Base-by-base conservation (phyloP, 2,329 filamentous ascomycete genomes). In the Pseudopithomyces maydicus region DNA sequence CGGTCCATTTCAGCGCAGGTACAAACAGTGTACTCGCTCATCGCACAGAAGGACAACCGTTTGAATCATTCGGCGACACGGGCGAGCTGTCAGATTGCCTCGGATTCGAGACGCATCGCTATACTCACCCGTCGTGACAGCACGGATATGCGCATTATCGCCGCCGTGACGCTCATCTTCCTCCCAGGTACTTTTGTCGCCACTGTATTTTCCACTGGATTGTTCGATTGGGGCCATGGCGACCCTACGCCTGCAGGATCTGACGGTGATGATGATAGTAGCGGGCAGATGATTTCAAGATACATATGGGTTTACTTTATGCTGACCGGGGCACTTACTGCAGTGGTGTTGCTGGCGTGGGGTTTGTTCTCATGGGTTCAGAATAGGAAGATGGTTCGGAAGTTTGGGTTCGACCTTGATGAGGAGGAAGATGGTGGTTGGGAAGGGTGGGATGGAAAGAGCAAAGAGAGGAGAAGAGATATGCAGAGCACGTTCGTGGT, bases 111-210 rank as follows among this genome's bases (percentile, higher is more conserved):
- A 5, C 56, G 61, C 17, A 62, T 65, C 17, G 61, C 61, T 14
- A 57, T 64, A 23, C 39, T 66, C 6, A 69, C 66, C 2, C 59
- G 66, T 17, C 49, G 56, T 2, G 63, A 66, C 35, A 66, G 63
- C 36, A 59, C 63, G 6, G 62, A 64, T 36, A 66, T 66, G 63
- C 59, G 63, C 8, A 61, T 63, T 35, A 66, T 66, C 20, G 63
- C 63, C 17, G 61, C 57, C 29, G 62, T 66, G 5, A 66, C 63
- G 0, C 50, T 66, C 6, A 52, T 64, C 20, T 66, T 66, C 36
- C 47, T 66, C 2, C 63, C 63, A 11, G 61, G 56, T 14, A 66
- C 63, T 4, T 64, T 64, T 36, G 50, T 60, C n/a, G 63, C 63
- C 12, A 61, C 61, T 2, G 33, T 63, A 1, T 61, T 60, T 29